These are phyloP conservation scores for Barnettozyma botsteinii DNA, from an alignment of 805 yeast genomes.

Conservation along the genomic window DNA sequence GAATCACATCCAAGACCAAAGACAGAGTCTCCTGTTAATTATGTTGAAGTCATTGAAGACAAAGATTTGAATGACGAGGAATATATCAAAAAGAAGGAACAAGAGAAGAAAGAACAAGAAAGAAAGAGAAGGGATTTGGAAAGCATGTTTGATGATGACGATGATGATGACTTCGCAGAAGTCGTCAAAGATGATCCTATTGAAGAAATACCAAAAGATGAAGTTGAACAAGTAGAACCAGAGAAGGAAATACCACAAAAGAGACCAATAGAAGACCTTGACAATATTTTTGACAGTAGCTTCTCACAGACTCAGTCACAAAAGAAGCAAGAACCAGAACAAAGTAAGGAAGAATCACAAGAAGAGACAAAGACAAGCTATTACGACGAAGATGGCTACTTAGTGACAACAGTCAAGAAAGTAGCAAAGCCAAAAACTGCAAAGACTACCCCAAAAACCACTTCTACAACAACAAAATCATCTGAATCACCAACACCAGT, in stretches of 20 bases:
- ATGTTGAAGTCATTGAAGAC: constrained; percentile 12
- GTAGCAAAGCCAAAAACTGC: constrained; percentile 14
- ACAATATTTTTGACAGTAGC: constrained; percentile 9
- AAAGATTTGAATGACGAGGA: constrained; percentile 14
- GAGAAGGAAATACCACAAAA: neutral
- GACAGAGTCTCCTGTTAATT: constrained; percentile 5
- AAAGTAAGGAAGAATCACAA: constrained; percentile 6
- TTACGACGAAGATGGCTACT: constrained; percentile 48
- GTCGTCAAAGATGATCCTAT: neutral
- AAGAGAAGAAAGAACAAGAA: constrained; percentile 7
- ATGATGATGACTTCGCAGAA: constrained; percentile 16
- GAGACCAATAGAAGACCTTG: constrained; percentile 13
- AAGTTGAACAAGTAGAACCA: neutral
- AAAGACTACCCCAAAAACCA: constrained; percentile 5
- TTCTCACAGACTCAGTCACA: constrained; percentile 3
- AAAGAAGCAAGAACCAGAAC: neutral
- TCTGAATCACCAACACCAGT: constrained; percentile 5
- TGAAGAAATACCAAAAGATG: constrained; percentile 1
- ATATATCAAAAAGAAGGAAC: constrained; percentile 9
- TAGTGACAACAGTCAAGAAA: constrained; percentile 31
- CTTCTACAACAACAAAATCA: constrained; percentile 5
- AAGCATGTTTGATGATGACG: constrained; percentile 33
- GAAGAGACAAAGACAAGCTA: constrained; percentile 19
- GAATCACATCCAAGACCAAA: constrained; percentile 8
- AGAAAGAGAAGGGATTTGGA: constrained; percentile 25